phyloP scores from a whole-genome alignment of 768 basidiomycete genomes.

The Amanita phalloides region DNA sequence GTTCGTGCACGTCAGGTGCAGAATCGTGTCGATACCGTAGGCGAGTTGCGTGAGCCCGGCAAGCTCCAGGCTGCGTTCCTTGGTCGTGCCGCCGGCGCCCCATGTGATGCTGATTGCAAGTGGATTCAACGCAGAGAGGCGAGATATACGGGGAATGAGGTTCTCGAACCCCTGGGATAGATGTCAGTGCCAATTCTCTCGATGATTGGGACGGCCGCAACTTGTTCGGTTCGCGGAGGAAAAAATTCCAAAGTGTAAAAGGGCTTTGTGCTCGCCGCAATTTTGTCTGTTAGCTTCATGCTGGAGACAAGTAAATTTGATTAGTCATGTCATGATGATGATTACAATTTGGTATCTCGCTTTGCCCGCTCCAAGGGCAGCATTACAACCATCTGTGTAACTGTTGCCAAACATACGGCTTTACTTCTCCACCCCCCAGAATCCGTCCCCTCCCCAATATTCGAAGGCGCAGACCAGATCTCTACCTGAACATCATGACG shows the following conservation, averaged over 20 bases:
- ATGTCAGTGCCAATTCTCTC: not conserved
- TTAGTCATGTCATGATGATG: no score
- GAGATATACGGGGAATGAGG: constrained; percentile 75
- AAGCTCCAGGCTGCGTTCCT: constrained; percentile 78
- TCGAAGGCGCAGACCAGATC: constrained; percentile 54
- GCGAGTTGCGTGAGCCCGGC: constrained; percentile 67
- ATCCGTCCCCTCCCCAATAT: constrained; percentile 34
- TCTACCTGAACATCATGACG: constrained; percentile 52
- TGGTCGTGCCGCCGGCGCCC: constrained; percentile 95
- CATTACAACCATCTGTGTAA: constrained; percentile 38
- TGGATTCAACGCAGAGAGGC: constrained; percentile 67
- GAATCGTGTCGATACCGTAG: constrained; percentile 73
- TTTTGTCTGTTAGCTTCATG: constrained; percentile 73
- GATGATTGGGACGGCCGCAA: constrained; percentile 14
- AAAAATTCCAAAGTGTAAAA: constrained; percentile 97
- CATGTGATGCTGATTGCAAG: constrained; percentile 90
- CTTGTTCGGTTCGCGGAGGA: constrained; percentile 89
- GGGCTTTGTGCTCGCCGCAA: constrained; percentile 40
- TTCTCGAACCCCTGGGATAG: constrained; percentile 76
- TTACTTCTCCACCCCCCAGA: constrained; percentile 44
- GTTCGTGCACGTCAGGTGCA: constrained; percentile 97
- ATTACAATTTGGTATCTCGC: no score
- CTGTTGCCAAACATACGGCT: constrained; percentile 50
- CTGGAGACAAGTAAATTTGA: no score
- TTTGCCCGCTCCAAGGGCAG: no score